A percentile compares a stretch with the other conserved stretches of the same genome.
Conservation (phyloP, 768 basidiomycete genomes). For the Agaricus subrufescens region DNA sequence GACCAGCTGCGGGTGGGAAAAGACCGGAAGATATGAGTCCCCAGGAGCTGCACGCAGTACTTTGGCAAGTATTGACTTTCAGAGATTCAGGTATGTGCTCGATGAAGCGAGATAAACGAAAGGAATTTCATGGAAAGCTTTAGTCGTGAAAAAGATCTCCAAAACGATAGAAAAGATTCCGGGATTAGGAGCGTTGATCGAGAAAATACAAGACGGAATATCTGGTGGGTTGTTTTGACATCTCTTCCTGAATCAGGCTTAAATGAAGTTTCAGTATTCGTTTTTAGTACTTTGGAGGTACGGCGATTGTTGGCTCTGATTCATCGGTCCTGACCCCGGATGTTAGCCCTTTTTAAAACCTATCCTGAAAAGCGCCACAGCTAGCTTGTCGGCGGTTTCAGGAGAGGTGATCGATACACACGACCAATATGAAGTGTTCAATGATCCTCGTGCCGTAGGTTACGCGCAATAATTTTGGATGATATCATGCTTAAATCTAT, state of each 20-base stretch:
- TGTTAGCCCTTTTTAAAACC: conserved; percentile 76
- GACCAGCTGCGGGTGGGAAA: conserved; percentile 57
- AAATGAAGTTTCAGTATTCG: conserved; percentile 48
- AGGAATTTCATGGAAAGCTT: not conserved
- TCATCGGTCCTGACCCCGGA: not conserved
- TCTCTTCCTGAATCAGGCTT: not conserved
- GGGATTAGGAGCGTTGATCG: conserved; percentile 66
- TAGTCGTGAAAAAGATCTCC: conserved; percentile 75
- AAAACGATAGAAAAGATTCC: conserved; percentile 84
- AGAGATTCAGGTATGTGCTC: conserved; percentile 60
- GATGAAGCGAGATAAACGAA: not conserved
- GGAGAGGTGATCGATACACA: conserved; percentile 74
- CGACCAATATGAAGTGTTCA: conserved; percentile 87
- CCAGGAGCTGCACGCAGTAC: conserved; percentile 76
- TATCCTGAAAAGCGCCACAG: conserved; percentile 64
- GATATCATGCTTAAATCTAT: not conserved
- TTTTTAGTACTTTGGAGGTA: conserved; percentile 81
- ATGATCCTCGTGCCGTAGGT: conserved; percentile 71
- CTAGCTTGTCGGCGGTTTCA: conserved; percentile 56
- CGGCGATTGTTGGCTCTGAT: not conserved
- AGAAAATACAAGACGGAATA: conserved; percentile 74
- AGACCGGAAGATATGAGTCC: conserved; percentile 80
- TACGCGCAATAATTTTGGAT: conserved; percentile 17
- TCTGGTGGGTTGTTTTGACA: conserved; percentile 37
- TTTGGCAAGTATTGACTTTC: conserved; percentile 87